Conservation (phyloP, 2,329 filamentous ascomycete genomes). For the Cytospora schulzeri region DNA sequence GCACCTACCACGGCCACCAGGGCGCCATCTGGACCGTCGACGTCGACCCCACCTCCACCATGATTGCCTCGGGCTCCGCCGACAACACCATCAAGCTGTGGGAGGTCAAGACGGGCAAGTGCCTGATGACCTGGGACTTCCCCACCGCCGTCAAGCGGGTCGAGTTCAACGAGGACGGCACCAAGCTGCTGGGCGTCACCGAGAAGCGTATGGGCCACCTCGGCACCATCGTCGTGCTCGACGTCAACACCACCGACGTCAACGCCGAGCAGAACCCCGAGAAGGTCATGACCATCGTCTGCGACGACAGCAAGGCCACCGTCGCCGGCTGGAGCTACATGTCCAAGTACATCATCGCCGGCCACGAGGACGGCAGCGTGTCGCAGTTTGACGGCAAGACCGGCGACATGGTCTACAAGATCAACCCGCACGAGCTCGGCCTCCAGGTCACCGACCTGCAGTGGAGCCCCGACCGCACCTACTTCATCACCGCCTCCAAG, state of each 20-base stretch:
- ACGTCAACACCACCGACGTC: constrained; percentile 76
- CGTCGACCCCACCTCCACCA: constrained; percentile 85
- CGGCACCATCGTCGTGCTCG: constrained; percentile 89
- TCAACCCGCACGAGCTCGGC: constrained; percentile 84
- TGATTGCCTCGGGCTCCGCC: constrained; percentile 93
- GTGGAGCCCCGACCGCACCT: constrained; percentile 90
- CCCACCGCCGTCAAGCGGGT: constrained; percentile 95
- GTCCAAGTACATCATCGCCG: constrained; percentile 93
- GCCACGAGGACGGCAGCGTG: constrained; percentile 93
- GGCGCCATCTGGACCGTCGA: constrained; percentile 99
- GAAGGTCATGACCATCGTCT: constrained; percentile 82
- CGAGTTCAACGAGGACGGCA: constrained; percentile 95
- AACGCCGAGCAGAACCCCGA: constrained; percentile 84
- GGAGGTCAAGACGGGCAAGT: constrained; percentile 91
- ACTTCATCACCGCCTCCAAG: constrained; percentile 98
- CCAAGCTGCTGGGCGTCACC: constrained; percentile 86
- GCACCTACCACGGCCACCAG: constrained; percentile 95
- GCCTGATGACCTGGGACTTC: constrained; percentile 97
- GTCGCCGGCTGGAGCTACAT: constrained; percentile 96
- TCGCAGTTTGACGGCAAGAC: constrained; percentile 91
- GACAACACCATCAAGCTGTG: constrained; percentile 98
- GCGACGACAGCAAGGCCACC: constrained; percentile 94
- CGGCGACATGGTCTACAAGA: constrained; percentile 79
- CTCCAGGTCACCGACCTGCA: constrained; percentile 87
- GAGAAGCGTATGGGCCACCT: constrained; percentile 98